phyloP scores from a whole-genome alignment of 345 rosid species.

The Citrus cavaleriei region DNA sequence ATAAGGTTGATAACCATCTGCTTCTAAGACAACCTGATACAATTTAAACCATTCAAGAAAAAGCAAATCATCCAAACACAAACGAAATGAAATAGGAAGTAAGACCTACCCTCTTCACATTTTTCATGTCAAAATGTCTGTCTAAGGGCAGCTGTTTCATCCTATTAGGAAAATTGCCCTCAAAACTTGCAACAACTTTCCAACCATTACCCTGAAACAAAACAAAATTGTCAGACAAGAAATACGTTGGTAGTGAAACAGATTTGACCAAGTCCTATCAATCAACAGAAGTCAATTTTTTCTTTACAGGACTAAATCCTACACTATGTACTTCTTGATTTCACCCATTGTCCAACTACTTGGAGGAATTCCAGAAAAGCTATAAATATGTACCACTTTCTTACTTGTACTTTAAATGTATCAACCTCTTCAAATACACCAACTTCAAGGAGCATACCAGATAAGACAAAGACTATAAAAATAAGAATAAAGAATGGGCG shows the following conservation, averaged over 20 bases:
- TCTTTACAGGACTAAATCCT: background rate
- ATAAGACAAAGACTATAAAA: too few species aligned
- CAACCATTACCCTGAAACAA: constrained; percentile 89
- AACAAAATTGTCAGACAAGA: constrained; percentile 6
- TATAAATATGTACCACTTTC: background rate
- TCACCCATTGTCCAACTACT: background rate
- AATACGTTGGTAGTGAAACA: background rate
- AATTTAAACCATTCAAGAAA: constrained; percentile 14
- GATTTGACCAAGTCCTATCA: background rate
- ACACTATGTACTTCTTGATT: background rate
- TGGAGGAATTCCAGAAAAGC: background rate
- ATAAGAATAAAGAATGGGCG: too few species aligned
- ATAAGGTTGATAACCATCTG: constrained; percentile 99
- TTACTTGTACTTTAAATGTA: background rate
- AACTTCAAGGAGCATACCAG: too few species aligned
- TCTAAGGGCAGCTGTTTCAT: constrained; percentile 97
- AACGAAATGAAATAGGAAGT: constrained; percentile 10
- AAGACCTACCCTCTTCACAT: constrained; percentile 84
- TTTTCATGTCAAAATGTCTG: constrained; percentile 86
- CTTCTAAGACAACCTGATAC: constrained; percentile 84
- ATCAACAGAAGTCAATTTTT: background rate
- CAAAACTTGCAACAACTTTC: constrained; percentile 98
- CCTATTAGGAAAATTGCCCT: constrained; percentile 90
- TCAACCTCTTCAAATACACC: background rate
- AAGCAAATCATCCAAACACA: constrained; percentile 4